phyloP scores from a whole-genome alignment of 208 protist genomes.

The Trichomonas gallinae region DNA sequence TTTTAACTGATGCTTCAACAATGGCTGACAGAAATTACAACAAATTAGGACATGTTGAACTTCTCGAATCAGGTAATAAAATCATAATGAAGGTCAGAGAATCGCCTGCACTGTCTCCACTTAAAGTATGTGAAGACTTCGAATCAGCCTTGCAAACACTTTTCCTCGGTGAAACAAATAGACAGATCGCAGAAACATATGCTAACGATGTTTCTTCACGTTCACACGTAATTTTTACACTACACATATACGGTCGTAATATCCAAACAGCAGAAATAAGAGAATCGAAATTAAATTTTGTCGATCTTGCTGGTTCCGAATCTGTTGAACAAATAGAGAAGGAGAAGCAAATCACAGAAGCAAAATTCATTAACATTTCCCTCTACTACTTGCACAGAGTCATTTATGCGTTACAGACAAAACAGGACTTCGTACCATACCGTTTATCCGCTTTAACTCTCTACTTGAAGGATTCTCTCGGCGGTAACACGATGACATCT shows the following conservation, averaged over 20 bases:
- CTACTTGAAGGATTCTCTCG: slow-evolving; percentile 51
- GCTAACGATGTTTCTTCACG: slow-evolving; percentile 56
- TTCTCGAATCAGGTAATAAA: neutral
- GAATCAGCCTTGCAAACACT: slow-evolving; percentile 54
- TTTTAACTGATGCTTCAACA: slow-evolving; percentile 11
- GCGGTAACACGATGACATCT: slow-evolving; percentile 51
- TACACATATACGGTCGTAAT: neutral
- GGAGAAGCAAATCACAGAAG: slow-evolving; percentile 60
- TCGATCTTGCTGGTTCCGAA: slow-evolving; percentile 75
- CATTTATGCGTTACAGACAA: slow-evolving; percentile 1
- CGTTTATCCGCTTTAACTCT: slow-evolving; percentile 50
- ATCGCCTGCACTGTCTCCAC: neutral
- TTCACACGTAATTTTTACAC: slow-evolving; percentile 45
- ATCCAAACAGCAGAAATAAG: neutral
- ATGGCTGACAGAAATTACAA: neutral
- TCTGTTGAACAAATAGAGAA: slow-evolving; percentile 52
- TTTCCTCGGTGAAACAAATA: slow-evolving; percentile 55
- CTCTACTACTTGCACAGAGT: slow-evolving; percentile 61
- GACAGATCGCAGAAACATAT: slow-evolving; percentile 50
- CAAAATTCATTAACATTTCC: slow-evolving; percentile 67
- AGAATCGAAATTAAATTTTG: slow-evolving; percentile 55
- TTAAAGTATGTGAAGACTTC: neutral
- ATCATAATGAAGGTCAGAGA: neutral
- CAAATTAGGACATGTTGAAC: neutral
- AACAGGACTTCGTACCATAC: slow-evolving; percentile 45